Conservation (phyloP, 257 asterid species). For the Solanum appendiculatum region DNA sequence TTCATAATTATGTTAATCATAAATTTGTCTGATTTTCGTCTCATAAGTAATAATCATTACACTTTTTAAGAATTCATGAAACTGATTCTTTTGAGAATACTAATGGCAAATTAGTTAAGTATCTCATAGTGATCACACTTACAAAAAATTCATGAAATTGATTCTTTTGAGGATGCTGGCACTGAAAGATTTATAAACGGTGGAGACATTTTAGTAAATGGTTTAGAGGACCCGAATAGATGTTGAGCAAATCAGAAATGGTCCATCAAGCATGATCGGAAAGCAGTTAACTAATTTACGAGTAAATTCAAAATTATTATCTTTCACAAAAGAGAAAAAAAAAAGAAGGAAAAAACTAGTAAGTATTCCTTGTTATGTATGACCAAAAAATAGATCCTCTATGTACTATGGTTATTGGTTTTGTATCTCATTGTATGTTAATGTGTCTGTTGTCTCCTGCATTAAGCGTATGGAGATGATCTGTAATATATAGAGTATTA, state of each 20-base stretch:
- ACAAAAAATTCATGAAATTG: no score
- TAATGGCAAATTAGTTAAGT: not conserved
- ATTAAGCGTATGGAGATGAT: not conserved
- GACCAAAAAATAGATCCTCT: not conserved
- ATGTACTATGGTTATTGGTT: not conserved
- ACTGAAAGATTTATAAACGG: not conserved
- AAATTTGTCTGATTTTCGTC: no score
- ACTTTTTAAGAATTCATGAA: no score
- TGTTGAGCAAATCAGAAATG: not conserved
- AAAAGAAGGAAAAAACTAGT: not conserved
- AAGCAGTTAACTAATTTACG: not conserved
- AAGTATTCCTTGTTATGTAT: not conserved
- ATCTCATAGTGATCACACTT: not conserved
- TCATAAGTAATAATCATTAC: no score
- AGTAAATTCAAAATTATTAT: not conserved
- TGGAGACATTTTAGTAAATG: not conserved
- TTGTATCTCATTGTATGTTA: not conserved
- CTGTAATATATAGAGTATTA: not conserved
- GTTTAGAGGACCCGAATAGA: not conserved
- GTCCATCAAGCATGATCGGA: not conserved
- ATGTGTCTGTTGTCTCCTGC: not conserved
- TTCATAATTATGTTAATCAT: not conserved
- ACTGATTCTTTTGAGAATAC: no score
- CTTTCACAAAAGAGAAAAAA: not conserved
- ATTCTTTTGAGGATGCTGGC: no score